Percentiles rank a stretch among this genome's conserved stretches.
phyloP scores from a whole-genome alignment of 257 asterid species.

The Phtheirospermum japonicum region DNA sequence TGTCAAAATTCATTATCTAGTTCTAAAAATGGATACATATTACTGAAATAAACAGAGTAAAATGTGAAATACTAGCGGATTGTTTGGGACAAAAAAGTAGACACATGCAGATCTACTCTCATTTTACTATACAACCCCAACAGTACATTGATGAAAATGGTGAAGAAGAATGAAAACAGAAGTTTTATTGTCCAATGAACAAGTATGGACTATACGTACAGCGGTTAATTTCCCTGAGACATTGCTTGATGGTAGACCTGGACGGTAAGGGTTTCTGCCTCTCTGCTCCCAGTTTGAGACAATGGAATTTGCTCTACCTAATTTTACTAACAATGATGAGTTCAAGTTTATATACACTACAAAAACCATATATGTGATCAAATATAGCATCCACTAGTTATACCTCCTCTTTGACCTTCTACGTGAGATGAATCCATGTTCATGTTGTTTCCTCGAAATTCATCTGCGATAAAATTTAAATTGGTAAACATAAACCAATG shows the following conservation, averaged over 20 bases:
- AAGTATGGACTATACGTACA: slow-evolving; percentile 35
- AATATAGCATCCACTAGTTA: slow-evolving; percentile 19
- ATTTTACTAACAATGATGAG: slow-evolving; percentile 27
- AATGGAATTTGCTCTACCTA: slow-evolving; percentile 53
- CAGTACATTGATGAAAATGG: slow-evolving; percentile 10
- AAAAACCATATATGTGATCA: slow-evolving; percentile 9
- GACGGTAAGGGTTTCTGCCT: slow-evolving; percentile 54
- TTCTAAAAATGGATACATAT: not conserved
- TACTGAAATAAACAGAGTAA: not conserved
- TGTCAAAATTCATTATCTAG: not conserved
- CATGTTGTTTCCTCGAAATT: slow-evolving; percentile 43
- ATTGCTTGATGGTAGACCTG: slow-evolving; percentile 49
- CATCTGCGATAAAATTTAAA: slow-evolving; percentile 41
- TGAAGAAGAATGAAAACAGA: slow-evolving; percentile 20
- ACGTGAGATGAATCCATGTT: slow-evolving; percentile 48
- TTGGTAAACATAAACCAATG: slow-evolving; percentile 5
- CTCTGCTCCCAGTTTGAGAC: slow-evolving; percentile 69
- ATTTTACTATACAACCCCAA: slow-evolving; percentile 10
- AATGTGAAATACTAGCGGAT: not conserved
- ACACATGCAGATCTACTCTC: slow-evolving; percentile 16
- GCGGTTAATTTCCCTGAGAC: slow-evolving; percentile 43
- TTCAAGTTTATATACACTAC: slow-evolving; percentile 14
- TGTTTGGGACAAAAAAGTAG: slow-evolving; percentile 1
- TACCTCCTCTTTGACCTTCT: slow-evolving; percentile 75
- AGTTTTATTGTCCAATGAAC: slow-evolving; percentile 29